Evolutionary conservation across 108 stramenopile species (phyloP).

Genomic region (Nitzschia sp.): DNA sequence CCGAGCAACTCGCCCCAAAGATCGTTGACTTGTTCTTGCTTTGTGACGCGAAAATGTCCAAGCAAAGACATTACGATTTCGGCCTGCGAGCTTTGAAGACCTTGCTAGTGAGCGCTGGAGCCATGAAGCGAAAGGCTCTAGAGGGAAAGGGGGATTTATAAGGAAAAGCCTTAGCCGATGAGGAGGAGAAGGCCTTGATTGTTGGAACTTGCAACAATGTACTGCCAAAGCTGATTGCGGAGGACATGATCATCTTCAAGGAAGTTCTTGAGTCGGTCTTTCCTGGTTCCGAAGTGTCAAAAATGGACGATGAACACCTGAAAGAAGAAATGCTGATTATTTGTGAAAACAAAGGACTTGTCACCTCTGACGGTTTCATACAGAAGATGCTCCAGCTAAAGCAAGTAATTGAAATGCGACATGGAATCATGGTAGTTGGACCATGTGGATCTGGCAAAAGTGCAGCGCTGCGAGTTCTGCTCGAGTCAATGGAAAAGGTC

Average conservation of each 20-base stretch:
- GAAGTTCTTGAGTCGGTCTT: slow-evolving; percentile 90
- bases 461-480: slow-evolving; percentile 71
- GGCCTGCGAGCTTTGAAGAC: slow-evolving; percentile 98
- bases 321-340: slow-evolving; percentile 64
- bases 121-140: slow-evolving; percentile 93
- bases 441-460: slow-evolving; percentile 79
- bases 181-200: slow-evolving; percentile 86
- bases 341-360: slow-evolving; percentile 60
- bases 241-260: slow-evolving; percentile 85
- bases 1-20: slow-evolving; percentile 88
- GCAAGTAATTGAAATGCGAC: slow-evolving; percentile 93
- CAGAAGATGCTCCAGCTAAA: slow-evolving; percentile 96
- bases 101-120: slow-evolving; percentile 97
- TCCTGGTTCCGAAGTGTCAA: slow-evolving; percentile 77
- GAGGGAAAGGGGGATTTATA: slow-evolving; percentile 54
- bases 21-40: slow-evolving; percentile 94
- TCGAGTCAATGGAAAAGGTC: slow-evolving; percentile 78
- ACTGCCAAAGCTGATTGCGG: slow-evolving; percentile 95
- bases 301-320: slow-evolving; percentile 82
- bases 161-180: slow-evolving; percentile 54
- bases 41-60: slow-evolving; percentile 91
- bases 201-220: slow-evolving; percentile 93
- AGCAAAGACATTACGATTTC: slow-evolving; percentile 98
- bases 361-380: slow-evolving; percentile 78
- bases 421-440: slow-evolving; percentile 97